phyloP scores from a whole-genome alignment of 2,329 filamentous ascomycete genomes.

The Epichloe baconii region DNA sequence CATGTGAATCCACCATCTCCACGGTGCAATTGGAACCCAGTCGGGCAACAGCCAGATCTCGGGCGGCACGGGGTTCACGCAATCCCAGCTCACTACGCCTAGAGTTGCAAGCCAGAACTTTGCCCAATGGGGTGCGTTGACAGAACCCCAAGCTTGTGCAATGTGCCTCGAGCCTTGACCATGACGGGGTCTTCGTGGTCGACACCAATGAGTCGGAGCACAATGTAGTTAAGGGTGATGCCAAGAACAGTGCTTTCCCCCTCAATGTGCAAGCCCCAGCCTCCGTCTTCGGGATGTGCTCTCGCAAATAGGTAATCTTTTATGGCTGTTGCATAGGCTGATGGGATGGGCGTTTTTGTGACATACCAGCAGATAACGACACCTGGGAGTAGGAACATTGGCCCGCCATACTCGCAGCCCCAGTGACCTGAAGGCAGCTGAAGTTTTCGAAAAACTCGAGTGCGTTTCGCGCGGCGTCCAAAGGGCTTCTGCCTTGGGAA shows the following conservation, averaged over 20 bases:
- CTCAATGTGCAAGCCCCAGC: conserved; percentile 94
- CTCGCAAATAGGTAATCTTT: conserved; percentile 83
- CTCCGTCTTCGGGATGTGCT: conserved; percentile 77
- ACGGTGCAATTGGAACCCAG: conserved; percentile 80
- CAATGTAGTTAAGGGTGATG: conserved; percentile 76
- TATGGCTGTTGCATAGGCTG: conserved; percentile 72
- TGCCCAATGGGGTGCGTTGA: conserved; percentile 83
- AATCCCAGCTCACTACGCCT: conserved; percentile 75
- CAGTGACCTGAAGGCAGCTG: conserved; percentile 85
- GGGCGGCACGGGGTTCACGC: conserved; percentile 86
- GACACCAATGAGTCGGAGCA: conserved; percentile 68
- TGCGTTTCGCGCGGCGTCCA: conserved; percentile 70
- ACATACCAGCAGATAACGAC: conserved; percentile 78
- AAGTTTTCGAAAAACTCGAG: conserved; percentile 78
- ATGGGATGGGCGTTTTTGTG: conserved; percentile 75
- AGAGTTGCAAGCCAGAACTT: conserved; percentile 89
- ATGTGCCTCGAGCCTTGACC: conserved; percentile 66
- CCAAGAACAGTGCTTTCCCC: conserved; percentile 87
- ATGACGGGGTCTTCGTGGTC: conserved; percentile 73
- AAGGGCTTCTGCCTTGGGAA: conserved; percentile 56
- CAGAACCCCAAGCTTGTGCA: conserved; percentile 81
- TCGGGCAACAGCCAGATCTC: conserved; percentile 90
- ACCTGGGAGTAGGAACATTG: conserved; percentile 87
- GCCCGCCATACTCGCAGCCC: conserved; percentile 95
- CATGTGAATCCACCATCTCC: conserved; percentile 98